These are phyloP conservation scores for Aspergillus eucalypticola DNA, from an alignment of 2,329 filamentous ascomycete species.

Conservation along the genomic window DNA sequence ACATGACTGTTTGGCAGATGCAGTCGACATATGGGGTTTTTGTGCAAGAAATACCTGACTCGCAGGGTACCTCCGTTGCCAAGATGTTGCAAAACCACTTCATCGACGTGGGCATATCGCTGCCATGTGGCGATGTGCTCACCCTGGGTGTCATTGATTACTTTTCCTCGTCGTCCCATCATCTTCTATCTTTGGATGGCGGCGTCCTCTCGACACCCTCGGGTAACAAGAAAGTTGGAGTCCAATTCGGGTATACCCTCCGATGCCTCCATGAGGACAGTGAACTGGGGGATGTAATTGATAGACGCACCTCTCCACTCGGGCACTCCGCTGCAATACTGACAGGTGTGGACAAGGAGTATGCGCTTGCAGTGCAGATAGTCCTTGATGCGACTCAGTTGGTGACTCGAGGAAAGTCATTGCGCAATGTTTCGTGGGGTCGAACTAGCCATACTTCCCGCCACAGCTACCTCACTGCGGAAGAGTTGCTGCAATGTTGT, in stretches of 20 bases:
- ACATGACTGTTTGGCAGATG: slow-evolving; percentile 4
- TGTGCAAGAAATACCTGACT: slow-evolving; percentile 3
- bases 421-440: neutral
- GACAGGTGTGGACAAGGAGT: neutral
- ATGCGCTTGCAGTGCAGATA: neutral
- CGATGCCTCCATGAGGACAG: neutral
- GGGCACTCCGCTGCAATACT: neutral
- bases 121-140: slow-evolving; percentile 4
- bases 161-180: slow-evolving; percentile 3
- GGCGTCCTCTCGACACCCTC: neutral
- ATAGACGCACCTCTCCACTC: neutral
- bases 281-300: neutral
- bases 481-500: neutral
- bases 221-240: neutral
- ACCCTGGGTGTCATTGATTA: neutral
- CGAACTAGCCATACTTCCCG: neutral
- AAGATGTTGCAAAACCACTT: slow-evolving; percentile 2
- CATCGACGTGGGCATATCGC: slow-evolving; percentile 12
- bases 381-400: neutral
- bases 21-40: slow-evolving; percentile 6
- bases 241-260: neutral
- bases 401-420: slow-evolving; percentile 1
- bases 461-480: neutral
- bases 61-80: neutral
- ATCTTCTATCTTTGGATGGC: slow-evolving; percentile 1